Conservation (phyloP, 345 rosid genomes). For the Arabis alpina region DNA sequence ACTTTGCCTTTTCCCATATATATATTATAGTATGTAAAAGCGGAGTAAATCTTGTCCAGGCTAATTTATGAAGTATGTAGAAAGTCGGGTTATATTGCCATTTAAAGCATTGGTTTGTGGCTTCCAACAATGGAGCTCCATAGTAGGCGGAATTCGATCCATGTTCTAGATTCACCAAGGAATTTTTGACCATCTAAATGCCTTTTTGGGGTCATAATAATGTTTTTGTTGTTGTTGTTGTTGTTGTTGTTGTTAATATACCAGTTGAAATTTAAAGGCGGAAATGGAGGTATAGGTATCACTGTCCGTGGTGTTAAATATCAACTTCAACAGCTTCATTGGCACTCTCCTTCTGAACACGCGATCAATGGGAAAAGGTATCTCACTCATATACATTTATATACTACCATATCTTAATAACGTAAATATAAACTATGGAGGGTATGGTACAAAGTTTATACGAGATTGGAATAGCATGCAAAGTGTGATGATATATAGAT, state of each 20-base stretch:
- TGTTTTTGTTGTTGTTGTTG: not conserved
- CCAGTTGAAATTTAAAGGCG: conserved; percentile 59
- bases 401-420: not conserved
- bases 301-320: conserved; percentile 43
- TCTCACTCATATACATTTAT: not conserved
- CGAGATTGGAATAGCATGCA: too few relatives aligned
- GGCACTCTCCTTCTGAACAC: conserved; percentile 88
- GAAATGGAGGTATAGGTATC: conserved; percentile 49
- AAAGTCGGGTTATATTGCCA: not conserved
- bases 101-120: too few relatives aligned
- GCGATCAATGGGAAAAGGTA: conserved; percentile 65
- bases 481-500: too few relatives aligned
- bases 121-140: too few relatives aligned
- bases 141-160: not conserved
- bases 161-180: too few relatives aligned
- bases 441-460: too few relatives aligned
- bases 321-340: conserved; percentile 64
- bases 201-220: too few relatives aligned
- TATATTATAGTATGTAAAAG: conserved; percentile 57
- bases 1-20: conserved; percentile 29
- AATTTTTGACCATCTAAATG: conserved; percentile 20
- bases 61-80: not conserved
- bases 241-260: not conserved
- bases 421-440: too few relatives aligned
- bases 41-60: conserved; percentile 45